Conservation (phyloP, 208 protist genomes). For the Vickermania spadyakhi region DNA sequence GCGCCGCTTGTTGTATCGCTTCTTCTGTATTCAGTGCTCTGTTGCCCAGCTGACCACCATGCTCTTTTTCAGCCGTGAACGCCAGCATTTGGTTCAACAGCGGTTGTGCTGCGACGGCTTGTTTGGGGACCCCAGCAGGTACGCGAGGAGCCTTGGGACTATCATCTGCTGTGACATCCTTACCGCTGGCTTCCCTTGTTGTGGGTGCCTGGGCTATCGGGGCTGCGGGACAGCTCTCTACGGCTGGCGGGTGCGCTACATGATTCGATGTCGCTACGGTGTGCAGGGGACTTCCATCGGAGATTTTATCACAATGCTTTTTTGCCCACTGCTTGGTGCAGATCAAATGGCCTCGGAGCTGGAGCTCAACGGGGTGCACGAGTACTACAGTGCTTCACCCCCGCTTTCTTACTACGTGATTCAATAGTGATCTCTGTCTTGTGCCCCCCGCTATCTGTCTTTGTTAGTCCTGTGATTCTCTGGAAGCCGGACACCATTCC, state of each 20-base stretch:
- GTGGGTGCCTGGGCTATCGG: constrained; percentile 41
- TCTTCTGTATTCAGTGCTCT: constrained; percentile 58
- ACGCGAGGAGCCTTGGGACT: constrained; percentile 16
- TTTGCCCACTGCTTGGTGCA: constrained; percentile 31
- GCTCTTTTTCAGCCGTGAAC: constrained; percentile 33
- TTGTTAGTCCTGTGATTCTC: background rate
- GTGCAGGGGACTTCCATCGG: constrained; percentile 16
- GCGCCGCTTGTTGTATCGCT: constrained; percentile 25
- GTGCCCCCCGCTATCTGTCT: background rate
- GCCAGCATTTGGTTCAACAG: constrained; percentile 13
- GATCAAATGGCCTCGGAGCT: constrained; percentile 60
- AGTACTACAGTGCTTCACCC: constrained; percentile 1
- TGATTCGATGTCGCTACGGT: constrained; percentile 56
- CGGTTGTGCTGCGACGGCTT: constrained; percentile 33
- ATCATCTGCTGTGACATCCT: constrained; percentile 40
- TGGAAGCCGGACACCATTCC: too few relatives aligned
- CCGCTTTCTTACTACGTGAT: constrained; percentile 8
- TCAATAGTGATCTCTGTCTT: constrained; percentile 1
- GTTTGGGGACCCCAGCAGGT: constrained; percentile 16
- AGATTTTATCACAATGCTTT: constrained; percentile 27
- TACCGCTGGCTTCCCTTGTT: constrained; percentile 32
- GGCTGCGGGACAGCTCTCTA: constrained; percentile 55
- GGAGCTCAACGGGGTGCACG: constrained; percentile 17
- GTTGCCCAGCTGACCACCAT: constrained; percentile 41
- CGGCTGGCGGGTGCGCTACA: constrained; percentile 56